A percentile compares a stretch with the other conserved stretches of the same genome.
Conservation (phyloP, 805 yeast species). For the Metschnikowia continentalis region DNA sequence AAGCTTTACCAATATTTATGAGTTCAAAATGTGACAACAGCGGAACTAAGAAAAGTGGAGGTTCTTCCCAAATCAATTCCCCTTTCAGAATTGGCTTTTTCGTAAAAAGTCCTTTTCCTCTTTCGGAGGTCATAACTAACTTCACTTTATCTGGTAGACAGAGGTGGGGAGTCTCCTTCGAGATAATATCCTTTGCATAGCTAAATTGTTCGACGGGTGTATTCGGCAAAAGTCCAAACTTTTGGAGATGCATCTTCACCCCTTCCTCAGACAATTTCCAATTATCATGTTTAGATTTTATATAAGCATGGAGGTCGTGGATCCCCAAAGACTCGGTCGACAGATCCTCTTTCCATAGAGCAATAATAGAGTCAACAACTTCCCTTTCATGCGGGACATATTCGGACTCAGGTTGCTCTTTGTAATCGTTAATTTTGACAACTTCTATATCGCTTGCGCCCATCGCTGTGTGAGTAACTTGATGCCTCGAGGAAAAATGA, state of each 20-base stretch:
- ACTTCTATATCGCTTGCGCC: slow-evolving; percentile 25
- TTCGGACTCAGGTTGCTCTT: slow-evolving; percentile 20
- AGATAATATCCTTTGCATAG: slow-evolving; percentile 51
- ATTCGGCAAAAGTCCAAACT: slow-evolving; percentile 46
- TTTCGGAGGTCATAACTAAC: slow-evolving; percentile 44
- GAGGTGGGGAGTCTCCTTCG: slow-evolving; percentile 45
- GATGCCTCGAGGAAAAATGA: neutral
- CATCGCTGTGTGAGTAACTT: neutral
- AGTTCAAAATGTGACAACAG: slow-evolving; percentile 62
- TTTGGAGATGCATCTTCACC: slow-evolving; percentile 49
- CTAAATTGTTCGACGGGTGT: slow-evolving; percentile 37
- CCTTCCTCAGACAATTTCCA: slow-evolving; percentile 66
- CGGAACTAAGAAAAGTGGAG: slow-evolving; percentile 56
- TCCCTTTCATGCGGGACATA: slow-evolving; percentile 55
- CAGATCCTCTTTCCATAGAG: slow-evolving; percentile 66
- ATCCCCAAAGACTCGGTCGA: slow-evolving; percentile 54
- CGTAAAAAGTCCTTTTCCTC: slow-evolving; percentile 63
- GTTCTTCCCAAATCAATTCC: slow-evolving; percentile 58
- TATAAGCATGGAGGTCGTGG: slow-evolving; percentile 46
- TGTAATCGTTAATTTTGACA: slow-evolving; percentile 33
- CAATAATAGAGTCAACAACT: slow-evolving; percentile 56
- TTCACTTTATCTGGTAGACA: slow-evolving; percentile 41
- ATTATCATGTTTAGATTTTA: slow-evolving; percentile 48
- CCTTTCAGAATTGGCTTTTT: slow-evolving; percentile 44
- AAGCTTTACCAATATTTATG: slow-evolving; percentile 59